Conservation (phyloP, 1,284 basidiomycete species). For the Melampsora americana region DNA sequence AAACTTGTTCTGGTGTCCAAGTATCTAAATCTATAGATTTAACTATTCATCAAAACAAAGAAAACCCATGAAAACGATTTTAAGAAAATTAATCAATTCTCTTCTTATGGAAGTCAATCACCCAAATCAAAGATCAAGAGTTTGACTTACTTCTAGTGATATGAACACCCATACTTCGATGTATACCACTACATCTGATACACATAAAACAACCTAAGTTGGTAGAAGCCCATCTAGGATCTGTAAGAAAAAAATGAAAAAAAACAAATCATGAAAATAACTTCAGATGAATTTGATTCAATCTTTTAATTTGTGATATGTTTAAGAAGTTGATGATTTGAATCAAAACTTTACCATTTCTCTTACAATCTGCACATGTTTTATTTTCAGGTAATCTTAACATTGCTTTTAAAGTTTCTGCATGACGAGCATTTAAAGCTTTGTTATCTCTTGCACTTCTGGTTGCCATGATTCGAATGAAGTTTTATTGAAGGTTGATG, state of each 20-base stretch:
- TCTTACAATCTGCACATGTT: slow-evolving; percentile 61
- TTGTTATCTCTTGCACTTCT: slow-evolving; percentile 44
- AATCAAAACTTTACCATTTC: slow-evolving; percentile 33
- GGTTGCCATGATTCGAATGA: slow-evolving; percentile 27
- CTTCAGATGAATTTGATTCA: too few relatives aligned
- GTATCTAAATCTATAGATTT: slow-evolving; percentile 96
- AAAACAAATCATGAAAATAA: background rate
- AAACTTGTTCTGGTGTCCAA: slow-evolving; percentile 98
- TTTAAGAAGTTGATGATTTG: too few relatives aligned
- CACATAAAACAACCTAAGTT: slow-evolving; percentile 79
- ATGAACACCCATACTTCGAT: slow-evolving; percentile 97
- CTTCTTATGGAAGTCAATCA: too few relatives aligned
- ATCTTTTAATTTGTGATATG: too few relatives aligned
- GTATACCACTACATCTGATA: slow-evolving; percentile 96
- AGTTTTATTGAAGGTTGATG: too few relatives aligned
- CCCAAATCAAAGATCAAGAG: too few relatives aligned
- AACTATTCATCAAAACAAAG: too few relatives aligned
- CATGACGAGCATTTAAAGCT: slow-evolving; percentile 47
- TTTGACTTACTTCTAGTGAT: slow-evolving; percentile 68
- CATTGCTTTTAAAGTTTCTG: slow-evolving; percentile 73
- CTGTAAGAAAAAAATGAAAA: slow-evolving; percentile 56
- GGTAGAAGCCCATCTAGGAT: slow-evolving; percentile 98
- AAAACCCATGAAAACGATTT: too few relatives aligned
- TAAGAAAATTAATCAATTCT: too few relatives aligned
- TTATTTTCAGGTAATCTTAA: slow-evolving; percentile 89